Evolutionary conservation across 2,329 filamentous ascomycete species (phyloP), one percentile per base, ranked within the genome.

Genomic region (Aschersonia sp.): DNA sequence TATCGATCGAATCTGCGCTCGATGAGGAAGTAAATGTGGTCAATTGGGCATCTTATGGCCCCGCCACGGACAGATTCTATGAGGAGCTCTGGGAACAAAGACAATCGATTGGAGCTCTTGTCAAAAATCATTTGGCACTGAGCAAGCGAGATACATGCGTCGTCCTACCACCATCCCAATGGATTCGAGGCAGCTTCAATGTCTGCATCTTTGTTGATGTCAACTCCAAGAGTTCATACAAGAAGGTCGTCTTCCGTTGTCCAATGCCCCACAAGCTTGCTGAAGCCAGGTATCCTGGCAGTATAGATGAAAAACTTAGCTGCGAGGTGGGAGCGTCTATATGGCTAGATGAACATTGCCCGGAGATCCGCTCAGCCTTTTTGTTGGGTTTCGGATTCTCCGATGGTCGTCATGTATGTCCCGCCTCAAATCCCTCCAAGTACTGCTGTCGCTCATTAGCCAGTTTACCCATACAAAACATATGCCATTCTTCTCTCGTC

Each of bases 221-320:
- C 14, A 41, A 30, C 5, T 43, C 45, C 6, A 22, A 43, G 12
- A 7, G 14, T 31, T 22, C 14, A n/a, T 6, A 14, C 14, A 39
- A 30, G 8, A 41, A 41, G 22, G 42, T 11, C 43, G 40, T 51
- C 14, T 49, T 54, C 37, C 52, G 50, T 3, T 54, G 53, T 42
- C 52, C 52, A 1, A 53, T 53, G 51, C 45, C 54, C 4, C 51
- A 56, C 40, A 53, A 50, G 41, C 50, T 56, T 32, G 51, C 53
- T 42, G 54, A 55, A 35, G 4, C 32, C 5, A 30, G n/a, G 11
- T 49, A 54, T 35, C 53, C 55, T 4, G 59, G 61, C 42, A 62
- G 53, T 1, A 49, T 62, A 7, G 57, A 64, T 42, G 59, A 63
- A 47, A 64, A 64, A 50, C 43, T 64, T 14, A 52, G 59, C 43